Conservation (phyloP, 129 eudicot species). For the sunflower (Helianthus annuus) region HanXRQr2.0-SUNRISE NC_035442.2:181059241-181059740, state of each 20-base stretch:
- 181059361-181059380: too few species aligned
- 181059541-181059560: not conserved
- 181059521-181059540: not conserved
- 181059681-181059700: too few species aligned
- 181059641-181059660: not conserved
- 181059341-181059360: too few species aligned
- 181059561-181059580: not conserved
- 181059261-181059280: not conserved
- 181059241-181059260: not conserved
- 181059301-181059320: too few species aligned
- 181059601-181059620: not conserved
- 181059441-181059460: slow-evolving; percentile 5
- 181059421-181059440: not conserved
- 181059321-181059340: too few species aligned
- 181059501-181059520: slow-evolving; percentile 6
- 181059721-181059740: too few species aligned
- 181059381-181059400: too few species aligned
- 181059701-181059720: too few species aligned
- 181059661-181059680: too few species aligned
- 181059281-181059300: not conserved
- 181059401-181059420: too few species aligned
- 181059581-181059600: not conserved
- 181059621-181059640: not conserved
- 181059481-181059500: not conserved
- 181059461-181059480: not conserved